Conservation (phyloP, 2,329 filamentous ascomycete species). For the Colletotrichum sp. region DNA sequence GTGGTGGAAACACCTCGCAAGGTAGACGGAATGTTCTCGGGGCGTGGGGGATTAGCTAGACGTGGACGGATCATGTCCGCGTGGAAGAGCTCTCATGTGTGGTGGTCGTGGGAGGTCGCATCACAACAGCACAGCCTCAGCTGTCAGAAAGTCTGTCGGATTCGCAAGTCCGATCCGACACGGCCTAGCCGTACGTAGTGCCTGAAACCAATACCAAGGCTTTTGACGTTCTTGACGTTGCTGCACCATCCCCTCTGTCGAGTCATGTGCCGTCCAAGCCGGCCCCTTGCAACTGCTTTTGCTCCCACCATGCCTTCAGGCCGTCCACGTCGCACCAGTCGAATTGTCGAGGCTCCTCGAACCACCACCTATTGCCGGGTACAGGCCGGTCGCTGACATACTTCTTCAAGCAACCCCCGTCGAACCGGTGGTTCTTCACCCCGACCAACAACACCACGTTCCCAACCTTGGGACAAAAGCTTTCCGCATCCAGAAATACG, state of each 20-base stretch:
- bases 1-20: background rate
- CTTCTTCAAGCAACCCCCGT: slow-evolving; percentile 50
- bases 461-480: slow-evolving; percentile 51
- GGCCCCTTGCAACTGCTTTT: background rate
- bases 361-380: slow-evolving; percentile 53
- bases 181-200: background rate
- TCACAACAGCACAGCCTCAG: background rate
- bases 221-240: background rate
- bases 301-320: slow-evolving; percentile 50
- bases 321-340: slow-evolving; percentile 54
- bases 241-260: background rate
- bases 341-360: slow-evolving; percentile 48
- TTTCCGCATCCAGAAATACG: slow-evolving; percentile 56
- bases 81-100: background rate
- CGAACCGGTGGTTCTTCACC: slow-evolving; percentile 62
- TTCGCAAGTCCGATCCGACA: background rate
- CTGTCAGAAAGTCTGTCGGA: background rate
- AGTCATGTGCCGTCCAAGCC: background rate
- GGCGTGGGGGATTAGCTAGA: slow-evolving; percentile 15
- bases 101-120: background rate
- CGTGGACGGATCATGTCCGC: background rate
- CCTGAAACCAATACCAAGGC: background rate
- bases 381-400: slow-evolving; percentile 41
- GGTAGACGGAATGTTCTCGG: slow-evolving; percentile 13
- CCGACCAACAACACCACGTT: slow-evolving; percentile 56